Evolutionary conservation across 805 yeast genomes (phyloP), one percentile per base, ranked within the genome.

Genomic region (Teunomyces cretensis): DNA sequence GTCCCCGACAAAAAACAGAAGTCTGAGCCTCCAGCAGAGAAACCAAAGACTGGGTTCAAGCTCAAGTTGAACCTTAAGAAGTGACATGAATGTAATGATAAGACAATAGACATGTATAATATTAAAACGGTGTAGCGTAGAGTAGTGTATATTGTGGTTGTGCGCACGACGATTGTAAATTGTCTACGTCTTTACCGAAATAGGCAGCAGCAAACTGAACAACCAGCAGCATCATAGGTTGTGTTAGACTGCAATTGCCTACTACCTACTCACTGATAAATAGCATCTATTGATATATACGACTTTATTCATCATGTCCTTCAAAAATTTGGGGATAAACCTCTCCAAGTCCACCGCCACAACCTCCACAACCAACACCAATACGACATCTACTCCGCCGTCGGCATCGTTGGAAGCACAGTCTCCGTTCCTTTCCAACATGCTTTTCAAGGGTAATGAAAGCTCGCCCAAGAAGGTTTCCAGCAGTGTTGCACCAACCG

Each of bases 281-380:
- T 19, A 35, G n/a, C 36, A 16, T 12, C 16, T 12, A 8, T 22
- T 33, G 22, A 16, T 22, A 33, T 12, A 33, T 33, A 17, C 11
- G 9, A 33, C 17, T 13, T 11, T 8, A 9, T 2, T 6, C 19
- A 43, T 15, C 22, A 31, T 65, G 72, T 50, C 69, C 19, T 61
- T 56, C 48, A 63, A 57, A 41, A 63, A 58, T 39, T 52, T 64
- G 42, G 58, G 62, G 9, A 70, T 69, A 51, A 71, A 60, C 46
- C 56, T 70, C 16, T 54, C 68, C 19, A 72, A 72, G 50, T 55
- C 76, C 3, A 60, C 67, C 8, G 67, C 76, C 14, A 71, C 76
- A 2, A 70, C 75, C 2, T 69, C 74, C 13, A 70, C 75, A 6
- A 65, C 72, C 16, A 67, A 67, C 39, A 56, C 64, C 30, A 65